Evolutionary conservation across 2,329 filamentous ascomycete species (phyloP).

Genomic region (Fusarium palustre): DNA sequence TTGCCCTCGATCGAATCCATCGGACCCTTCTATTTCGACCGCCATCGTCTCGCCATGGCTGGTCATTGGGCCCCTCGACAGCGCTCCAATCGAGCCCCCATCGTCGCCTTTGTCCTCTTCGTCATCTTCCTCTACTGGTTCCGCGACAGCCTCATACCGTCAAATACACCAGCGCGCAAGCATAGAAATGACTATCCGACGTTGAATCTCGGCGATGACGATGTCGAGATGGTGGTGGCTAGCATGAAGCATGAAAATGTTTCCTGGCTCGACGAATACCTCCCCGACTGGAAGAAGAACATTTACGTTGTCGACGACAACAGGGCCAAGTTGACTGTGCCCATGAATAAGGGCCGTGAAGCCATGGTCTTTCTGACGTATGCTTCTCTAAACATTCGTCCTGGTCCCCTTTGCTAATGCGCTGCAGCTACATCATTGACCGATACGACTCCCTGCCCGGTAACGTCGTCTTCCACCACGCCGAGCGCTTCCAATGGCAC

Average conservation of each 20-base stretch:
- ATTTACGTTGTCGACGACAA: slow-evolving; percentile 67
- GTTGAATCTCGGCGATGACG: slow-evolving; percentile 42
- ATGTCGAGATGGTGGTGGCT: slow-evolving; percentile 52
- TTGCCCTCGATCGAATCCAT: neutral
- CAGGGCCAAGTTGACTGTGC: slow-evolving; percentile 60
- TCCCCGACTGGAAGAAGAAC: slow-evolving; percentile 62
- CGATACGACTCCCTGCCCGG: slow-evolving; percentile 60
- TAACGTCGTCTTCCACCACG: slow-evolving; percentile 61
- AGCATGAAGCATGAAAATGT: slow-evolving; percentile 50
- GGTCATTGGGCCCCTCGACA: slow-evolving; percentile 46
- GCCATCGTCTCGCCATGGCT: slow-evolving; percentile 38
- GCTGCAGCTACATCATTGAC: slow-evolving; percentile 60
- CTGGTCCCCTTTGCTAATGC: slow-evolving; percentile 10
- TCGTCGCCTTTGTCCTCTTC: slow-evolving; percentile 43
- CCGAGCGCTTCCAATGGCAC: slow-evolving; percentile 64
- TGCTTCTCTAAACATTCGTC: slow-evolving; percentile 7
- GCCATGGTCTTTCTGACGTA: slow-evolving; percentile 65
- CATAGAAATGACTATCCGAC: slow-evolving; percentile 30
- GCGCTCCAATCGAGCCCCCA: slow-evolving; percentile 45
- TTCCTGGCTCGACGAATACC: slow-evolving; percentile 57
- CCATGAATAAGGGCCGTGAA: slow-evolving; percentile 63
- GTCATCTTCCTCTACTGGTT: slow-evolving; percentile 46
- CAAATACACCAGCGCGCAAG: slow-evolving; percentile 27
- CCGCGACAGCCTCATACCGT: slow-evolving; percentile 40
- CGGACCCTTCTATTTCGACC: slow-evolving; percentile 4